Evolutionary conservation across 371 early-diverging fungal genomes (phyloP).

Genomic region (Actinomortierella wolfii): DNA sequence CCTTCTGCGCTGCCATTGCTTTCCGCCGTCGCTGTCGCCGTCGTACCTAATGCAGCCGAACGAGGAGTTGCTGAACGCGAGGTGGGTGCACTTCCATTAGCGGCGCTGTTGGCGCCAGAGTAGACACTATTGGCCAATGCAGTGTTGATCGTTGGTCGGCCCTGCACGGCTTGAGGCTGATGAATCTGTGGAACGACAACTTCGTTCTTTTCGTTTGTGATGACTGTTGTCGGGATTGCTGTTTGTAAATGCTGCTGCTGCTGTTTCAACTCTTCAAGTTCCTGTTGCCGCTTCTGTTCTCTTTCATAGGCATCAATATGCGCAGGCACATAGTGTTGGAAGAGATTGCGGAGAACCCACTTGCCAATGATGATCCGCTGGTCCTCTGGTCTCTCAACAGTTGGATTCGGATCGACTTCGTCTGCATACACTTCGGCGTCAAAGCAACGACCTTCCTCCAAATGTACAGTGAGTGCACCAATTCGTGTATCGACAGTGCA

Average conservation of each 20-base stretch:
- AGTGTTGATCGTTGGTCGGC: no score
- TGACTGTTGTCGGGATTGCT: constrained; percentile 24
- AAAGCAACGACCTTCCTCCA: constrained; percentile 80
- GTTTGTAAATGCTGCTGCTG: constrained; percentile 1
- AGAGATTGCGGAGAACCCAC: constrained; percentile 82
- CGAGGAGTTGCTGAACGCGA: no score
- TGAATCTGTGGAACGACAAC: constrained; percentile 18
- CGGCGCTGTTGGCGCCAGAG: no score
- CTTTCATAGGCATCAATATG: constrained; percentile 49
- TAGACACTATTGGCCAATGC: no score
- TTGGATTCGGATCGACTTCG: constrained; percentile 55
- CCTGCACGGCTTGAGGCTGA: neutral
- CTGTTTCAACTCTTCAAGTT: constrained; percentile 17
- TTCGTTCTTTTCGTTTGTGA: constrained; percentile 32
- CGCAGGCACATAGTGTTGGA: constrained; percentile 58
- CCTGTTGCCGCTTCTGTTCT: constrained; percentile 26
- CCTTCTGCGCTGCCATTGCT: no score
- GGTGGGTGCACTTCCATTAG: no score
- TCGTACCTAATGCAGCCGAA: neutral
- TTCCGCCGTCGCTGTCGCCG: constrained; percentile 7
- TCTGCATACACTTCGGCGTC: constrained; percentile 89
- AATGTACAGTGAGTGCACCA: constrained; percentile 84
- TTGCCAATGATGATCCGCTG: constrained; percentile 81
- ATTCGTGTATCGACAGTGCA: constrained; percentile 89
- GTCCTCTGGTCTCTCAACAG: constrained; percentile 65